A percentile compares a stretch with the other conserved stretches of the same genome.
Evolutionary conservation across 495 filamentous ascomycete genomes (phyloP).

Genomic region (Penicillium psychrofluorescens): DNA sequence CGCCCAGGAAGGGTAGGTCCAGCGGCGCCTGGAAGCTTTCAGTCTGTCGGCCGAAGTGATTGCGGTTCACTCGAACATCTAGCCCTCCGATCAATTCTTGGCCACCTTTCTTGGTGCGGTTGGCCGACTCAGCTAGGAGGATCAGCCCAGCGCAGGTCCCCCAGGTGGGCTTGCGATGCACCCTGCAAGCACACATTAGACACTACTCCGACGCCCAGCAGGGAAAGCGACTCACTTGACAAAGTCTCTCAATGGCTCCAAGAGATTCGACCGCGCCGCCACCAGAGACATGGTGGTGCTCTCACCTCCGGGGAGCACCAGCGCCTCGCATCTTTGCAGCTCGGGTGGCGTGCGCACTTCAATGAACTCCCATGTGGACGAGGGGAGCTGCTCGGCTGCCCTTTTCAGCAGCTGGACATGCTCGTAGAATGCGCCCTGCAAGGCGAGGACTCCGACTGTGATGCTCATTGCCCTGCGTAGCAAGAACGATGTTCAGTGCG

Average conservation of each 20-base stretch:
- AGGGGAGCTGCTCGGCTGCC: constrained; percentile 40
- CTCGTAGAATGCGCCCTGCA: constrained; percentile 91
- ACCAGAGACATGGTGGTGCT: constrained; percentile 91
- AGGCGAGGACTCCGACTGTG: constrained; percentile 78
- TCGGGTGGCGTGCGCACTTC: constrained; percentile 74
- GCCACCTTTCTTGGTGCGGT: constrained; percentile 80
- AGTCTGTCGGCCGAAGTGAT: constrained; percentile 89
- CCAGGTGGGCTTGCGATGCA: constrained; percentile 76
- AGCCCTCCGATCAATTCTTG: constrained; percentile 92
- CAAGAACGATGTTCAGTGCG: not conserved
- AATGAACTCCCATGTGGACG: constrained; percentile 51
- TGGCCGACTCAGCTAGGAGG: constrained; percentile 80
- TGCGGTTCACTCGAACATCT: constrained; percentile 86
- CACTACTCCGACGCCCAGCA: too few relatives aligned
- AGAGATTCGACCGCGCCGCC: constrained; percentile 66
- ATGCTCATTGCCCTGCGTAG: constrained; percentile 30
- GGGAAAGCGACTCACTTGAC: constrained; percentile 64
- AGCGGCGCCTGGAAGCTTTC: constrained; percentile 85
- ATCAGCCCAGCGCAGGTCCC: constrained; percentile 96
- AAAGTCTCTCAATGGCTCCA: constrained; percentile 84
- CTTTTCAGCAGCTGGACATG: constrained; percentile 70
- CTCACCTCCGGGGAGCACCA: constrained; percentile 91
- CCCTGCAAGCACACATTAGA: constrained; percentile 6
- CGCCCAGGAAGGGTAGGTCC: constrained; percentile 62
- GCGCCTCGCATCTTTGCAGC: constrained; percentile 65